These are phyloP conservation scores for Polytrichum formosum DNA, from an alignment of 225 moss, liverwort and hornwort species.

Conservation along the genomic window DNA sequence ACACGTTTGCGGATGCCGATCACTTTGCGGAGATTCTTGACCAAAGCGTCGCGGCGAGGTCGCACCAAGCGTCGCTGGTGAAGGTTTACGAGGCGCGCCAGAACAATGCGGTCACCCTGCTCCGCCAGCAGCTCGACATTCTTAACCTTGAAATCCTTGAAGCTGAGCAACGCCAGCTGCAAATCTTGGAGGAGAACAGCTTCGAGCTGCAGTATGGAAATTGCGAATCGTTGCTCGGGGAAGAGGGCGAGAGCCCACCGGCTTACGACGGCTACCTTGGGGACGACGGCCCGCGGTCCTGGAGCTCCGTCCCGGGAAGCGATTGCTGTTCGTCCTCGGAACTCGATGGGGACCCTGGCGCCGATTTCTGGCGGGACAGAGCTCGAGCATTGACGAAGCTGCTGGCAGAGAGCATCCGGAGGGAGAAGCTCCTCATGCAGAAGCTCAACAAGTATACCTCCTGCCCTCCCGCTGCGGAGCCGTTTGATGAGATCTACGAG, in stretches of 20 bases:
- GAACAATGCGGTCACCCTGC: slow-evolving; percentile 29
- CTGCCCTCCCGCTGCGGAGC: slow-evolving; percentile 2
- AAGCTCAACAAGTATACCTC: neutral
- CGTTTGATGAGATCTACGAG: slow-evolving; percentile 30
- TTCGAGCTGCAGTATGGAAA: neutral
- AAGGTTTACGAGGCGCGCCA: slow-evolving; percentile 38
- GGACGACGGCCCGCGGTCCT: neutral
- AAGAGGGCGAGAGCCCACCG: too few species aligned
- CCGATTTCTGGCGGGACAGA: slow-evolving; percentile 14
- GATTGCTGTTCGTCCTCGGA: slow-evolving; percentile 6
- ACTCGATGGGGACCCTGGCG: neutral
- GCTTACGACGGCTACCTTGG: neutral
- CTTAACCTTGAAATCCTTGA: slow-evolving; percentile 36
- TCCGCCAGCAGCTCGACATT: slow-evolving; percentile 41
- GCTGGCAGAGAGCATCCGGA: slow-evolving; percentile 8
- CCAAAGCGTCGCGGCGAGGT: slow-evolving; percentile 24
- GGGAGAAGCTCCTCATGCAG: slow-evolving; percentile 7
- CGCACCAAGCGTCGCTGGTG: slow-evolving; percentile 35
- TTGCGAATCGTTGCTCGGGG: neutral
- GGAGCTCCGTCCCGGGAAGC: slow-evolving; percentile 12
- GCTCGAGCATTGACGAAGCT: slow-evolving; percentile 4
- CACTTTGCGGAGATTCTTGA: slow-evolving; percentile 33
- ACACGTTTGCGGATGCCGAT: slow-evolving; percentile 39
- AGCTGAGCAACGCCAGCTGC: slow-evolving; percentile 9
- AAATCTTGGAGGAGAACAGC: slow-evolving; percentile 3